A percentile compares a stretch with the other conserved stretches of the same genome.
Evolutionary conservation across 2,329 filamentous ascomycete genomes (phyloP).

Genomic region (Xylogone sp.): DNA sequence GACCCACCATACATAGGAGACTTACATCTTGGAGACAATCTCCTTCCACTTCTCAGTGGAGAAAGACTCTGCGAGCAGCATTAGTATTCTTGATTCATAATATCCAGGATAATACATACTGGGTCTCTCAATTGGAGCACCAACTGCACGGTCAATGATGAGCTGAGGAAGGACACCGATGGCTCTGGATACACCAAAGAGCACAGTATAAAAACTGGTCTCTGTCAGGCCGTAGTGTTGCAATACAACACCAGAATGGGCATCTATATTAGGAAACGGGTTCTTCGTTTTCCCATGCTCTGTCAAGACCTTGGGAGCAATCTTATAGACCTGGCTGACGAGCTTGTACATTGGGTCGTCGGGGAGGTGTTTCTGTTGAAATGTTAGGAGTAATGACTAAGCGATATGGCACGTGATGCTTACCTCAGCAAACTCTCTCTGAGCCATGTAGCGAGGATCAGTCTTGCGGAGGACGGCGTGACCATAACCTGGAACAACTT

Average conservation of each 20-base stretch:
- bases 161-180: constrained; percentile 98
- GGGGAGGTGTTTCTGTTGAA: constrained; percentile 68
- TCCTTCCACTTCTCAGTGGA: constrained; percentile 95
- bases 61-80: constrained; percentile 69
- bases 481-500: constrained; percentile 96
- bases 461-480: constrained; percentile 99
- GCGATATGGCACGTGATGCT: constrained; percentile 38
- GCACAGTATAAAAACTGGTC: constrained; percentile 99
- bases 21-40: constrained; percentile 88
- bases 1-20: neutral
- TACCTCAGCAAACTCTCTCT: constrained; percentile 80
- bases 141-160: constrained; percentile 98
- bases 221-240: constrained; percentile 99
- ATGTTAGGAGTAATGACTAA: constrained; percentile 25
- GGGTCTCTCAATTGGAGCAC: constrained; percentile 95
- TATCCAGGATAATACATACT: constrained; percentile 33
- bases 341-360: constrained; percentile 99
- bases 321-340: constrained; percentile 99
- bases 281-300: constrained; percentile 99
- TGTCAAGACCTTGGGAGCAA: constrained; percentile 92
- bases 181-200: constrained; percentile 97
- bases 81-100: neutral
- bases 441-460: constrained; percentile 96
- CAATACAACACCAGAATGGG: constrained; percentile 97
- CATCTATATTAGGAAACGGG: constrained; percentile 97